Base-by-base conservation (phyloP, 441 rosid genomes). In the Mallotus repandus region DNA sequence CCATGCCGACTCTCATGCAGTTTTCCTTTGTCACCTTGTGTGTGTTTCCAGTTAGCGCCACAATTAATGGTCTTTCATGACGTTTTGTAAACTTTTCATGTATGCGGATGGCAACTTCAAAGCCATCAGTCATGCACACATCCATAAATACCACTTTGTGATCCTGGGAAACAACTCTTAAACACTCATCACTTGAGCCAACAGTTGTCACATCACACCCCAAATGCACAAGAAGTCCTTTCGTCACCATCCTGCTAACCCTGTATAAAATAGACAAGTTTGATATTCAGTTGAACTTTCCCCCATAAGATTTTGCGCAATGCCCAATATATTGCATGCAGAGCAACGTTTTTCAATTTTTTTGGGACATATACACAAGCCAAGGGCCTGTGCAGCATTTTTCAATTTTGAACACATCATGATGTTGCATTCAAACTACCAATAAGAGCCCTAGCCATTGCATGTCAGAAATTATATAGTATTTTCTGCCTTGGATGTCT, bases 81-180 rank as follows among this genome's bases (percentile, higher is more conserved):
- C 81, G 83, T 61, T 86, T 83, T 3, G 90, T 78, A 72, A 89
- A 90, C 63, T 86, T 89, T 61, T 89, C 86, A 1, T 85, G 89
- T 48, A 96, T 80, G n/a, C 84, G 83, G 56, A 86, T 68, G 0
- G 95, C 89, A 54, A 86, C 81, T 65, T 96, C 91, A 50, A 85
- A 88, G 72, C 91, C 88, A 71, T 89, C 89, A 0, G 88, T 85
- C 79, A 56, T 63, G 74, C 93, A 80, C 2, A 88, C 81, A n/a
- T 96, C 98, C 91, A 96, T 80, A 76, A 91, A 86, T 9, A 93
- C 88, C 63, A 96, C 90, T 81, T 85, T 87, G 89, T 91, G 89
- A 35, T 91, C 97, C 25, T 79, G 84, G 46, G 91, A 82, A 59
- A 90, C 85, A 11, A 80, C 82, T 29, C 63, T 85, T 64, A 93